Evolutionary conservation across 2,329 filamentous ascomycete genomes (phyloP), one percentile per base, ranked within the genome.

Genomic region (Fonsecaea erecta): DNA sequence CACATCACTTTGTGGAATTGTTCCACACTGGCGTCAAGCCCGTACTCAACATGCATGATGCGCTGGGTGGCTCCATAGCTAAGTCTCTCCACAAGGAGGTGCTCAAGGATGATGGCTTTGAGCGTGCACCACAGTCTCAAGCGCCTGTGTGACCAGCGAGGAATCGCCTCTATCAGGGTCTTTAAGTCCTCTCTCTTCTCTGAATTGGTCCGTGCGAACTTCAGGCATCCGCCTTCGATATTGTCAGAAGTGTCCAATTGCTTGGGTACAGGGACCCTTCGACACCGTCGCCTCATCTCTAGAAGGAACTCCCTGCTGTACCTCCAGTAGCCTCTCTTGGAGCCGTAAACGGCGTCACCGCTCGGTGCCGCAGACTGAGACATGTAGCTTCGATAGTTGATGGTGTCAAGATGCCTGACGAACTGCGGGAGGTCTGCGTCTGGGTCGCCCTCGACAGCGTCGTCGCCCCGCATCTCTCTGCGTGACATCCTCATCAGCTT

Each of bases 291-390:
- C 30, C 60, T 52, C 26, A 68, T 66, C 3, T 34, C 26, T 7
- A 68, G 28, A 18, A 72, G 48, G 32, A 72, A 70, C 11, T 54
- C 55, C 43, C 9, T 53, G 34, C 21, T 64, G 48, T 72, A 72
- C 26, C 56, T 52, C 71, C 71, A 72, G 52, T 68, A 66, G n/a
- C 71, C 71, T 40, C 62, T 59, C 46, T 72, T 72, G n/a, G 69
- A 71, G 37, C 64, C 60, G 55, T 71, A 72, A 16, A 72, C 67
- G 9, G 52, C 30, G 16, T 71, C 65, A 7, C 63, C 65, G 56
- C 56, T 69, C 1, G 71, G 71, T 24, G 66, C 69, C 3, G 37
- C 63, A 2, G 55, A 21, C 12, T 68, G 65, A 30, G 24, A 14
- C 64, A 71, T 66, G 57, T 64, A 67, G 40, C 60, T 64, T 18